These are phyloP conservation scores for Pisolithus thermaeus DNA, from an alignment of 1,284 basidiomycete species.

Conservation along the genomic window DNA sequence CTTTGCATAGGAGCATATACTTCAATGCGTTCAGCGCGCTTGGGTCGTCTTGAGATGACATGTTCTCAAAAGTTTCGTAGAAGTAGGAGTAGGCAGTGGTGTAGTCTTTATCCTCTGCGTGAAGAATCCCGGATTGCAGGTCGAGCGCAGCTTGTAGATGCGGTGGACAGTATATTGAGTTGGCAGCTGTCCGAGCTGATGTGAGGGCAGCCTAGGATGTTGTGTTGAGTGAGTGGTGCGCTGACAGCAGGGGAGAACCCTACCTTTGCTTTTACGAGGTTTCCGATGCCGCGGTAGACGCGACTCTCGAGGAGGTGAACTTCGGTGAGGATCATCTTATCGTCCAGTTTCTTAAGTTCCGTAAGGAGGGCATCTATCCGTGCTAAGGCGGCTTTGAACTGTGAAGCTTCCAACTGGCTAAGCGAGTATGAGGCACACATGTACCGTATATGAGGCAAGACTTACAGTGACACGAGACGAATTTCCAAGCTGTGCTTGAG, in stretches of 20 bases:
- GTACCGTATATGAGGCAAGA: not conserved
- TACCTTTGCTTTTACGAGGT: conserved; percentile 91
- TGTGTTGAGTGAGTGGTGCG: not conserved
- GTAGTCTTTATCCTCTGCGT: conserved; percentile 98
- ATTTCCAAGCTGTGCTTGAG: conserved; percentile 93
- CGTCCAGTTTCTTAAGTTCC: conserved; percentile 90
- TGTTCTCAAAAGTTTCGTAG: conserved; percentile 90
- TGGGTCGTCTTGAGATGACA: conserved; percentile 70
- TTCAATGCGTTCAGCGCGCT: conserved; percentile 83
- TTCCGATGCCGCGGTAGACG: conserved; percentile 89
- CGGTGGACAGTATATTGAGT: conserved; percentile 97
- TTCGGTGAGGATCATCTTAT: conserved; percentile 97
- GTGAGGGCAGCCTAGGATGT: conserved; percentile 77
- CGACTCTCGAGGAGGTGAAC: conserved; percentile 92
- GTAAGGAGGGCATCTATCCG: conserved; percentile 84
- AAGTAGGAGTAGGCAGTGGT: conserved; percentile 98
- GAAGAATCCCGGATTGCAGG: conserved; percentile 87
- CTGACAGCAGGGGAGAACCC: conserved; percentile 6
- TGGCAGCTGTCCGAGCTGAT: conserved; percentile 90
- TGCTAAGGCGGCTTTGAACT: conserved; percentile 75
- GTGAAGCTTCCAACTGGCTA: conserved; percentile 73
- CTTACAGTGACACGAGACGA: conserved; percentile 78
- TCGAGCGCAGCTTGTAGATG: conserved; percentile 89
- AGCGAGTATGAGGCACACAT: conserved; percentile 2
- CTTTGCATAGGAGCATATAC: conserved; percentile 97